These are phyloP conservation scores for Liquidambar formosana DNA, from an alignment of 164 flowering plant genomes.

Conservation along the genomic window DNA sequence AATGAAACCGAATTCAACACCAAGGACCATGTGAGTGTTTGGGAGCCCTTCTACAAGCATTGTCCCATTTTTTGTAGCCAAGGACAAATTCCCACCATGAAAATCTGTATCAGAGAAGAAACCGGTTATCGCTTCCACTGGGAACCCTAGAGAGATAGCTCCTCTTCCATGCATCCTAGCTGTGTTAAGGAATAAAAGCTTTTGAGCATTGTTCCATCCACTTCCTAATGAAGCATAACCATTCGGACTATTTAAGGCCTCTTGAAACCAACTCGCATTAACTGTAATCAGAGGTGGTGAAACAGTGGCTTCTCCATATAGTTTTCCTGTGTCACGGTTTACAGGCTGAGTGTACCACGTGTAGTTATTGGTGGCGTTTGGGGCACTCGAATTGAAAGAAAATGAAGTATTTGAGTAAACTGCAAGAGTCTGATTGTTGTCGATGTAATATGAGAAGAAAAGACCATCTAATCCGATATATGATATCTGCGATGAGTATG, in stretches of 20 bases:
- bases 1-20: constrained; percentile 24
- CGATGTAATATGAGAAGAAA: constrained; percentile 41
- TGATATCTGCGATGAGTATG: constrained; percentile 46
- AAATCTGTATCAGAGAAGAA: constrained; percentile 26
- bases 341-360: constrained; percentile 46
- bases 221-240: constrained; percentile 34
- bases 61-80: constrained; percentile 44
- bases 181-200: constrained; percentile 29
- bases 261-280: constrained; percentile 41
- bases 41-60: constrained; percentile 33
- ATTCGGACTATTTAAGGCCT: constrained; percentile 27
- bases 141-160: constrained; percentile 54
- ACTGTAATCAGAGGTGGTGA: neutral
- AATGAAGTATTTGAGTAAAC: constrained; percentile 42
- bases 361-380: neutral
- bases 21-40: constrained; percentile 17
- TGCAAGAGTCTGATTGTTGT: constrained; percentile 30
- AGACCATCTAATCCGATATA: constrained; percentile 51
- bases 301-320: constrained; percentile 28
- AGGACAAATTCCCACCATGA: constrained; percentile 33
- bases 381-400: neutral
- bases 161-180: constrained; percentile 36
- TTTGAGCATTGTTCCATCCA: constrained; percentile 29
- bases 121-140: constrained; percentile 23
- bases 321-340: constrained; percentile 34